Evolutionary conservation across 768 basidiomycete genomes (phyloP).

Genomic region (Auricularia sp.): DNA sequence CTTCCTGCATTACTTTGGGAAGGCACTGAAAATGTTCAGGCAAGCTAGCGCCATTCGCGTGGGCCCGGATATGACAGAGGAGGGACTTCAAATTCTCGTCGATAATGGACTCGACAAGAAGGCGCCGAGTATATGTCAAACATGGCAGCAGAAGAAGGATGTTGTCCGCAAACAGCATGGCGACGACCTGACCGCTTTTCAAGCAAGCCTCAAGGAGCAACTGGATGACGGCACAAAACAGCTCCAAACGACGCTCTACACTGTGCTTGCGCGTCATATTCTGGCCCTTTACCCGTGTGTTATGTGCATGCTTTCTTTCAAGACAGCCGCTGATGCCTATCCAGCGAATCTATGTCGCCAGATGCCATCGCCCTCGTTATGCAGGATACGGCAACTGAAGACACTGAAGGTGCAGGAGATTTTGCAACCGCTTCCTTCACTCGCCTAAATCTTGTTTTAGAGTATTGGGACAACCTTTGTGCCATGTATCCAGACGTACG

Average conservation of each 20-base stretch:
- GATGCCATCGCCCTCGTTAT: background rate
- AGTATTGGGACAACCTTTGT: background rate
- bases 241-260: background rate
- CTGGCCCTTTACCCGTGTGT: background rate
- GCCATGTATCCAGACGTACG: background rate
- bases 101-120: conserved; percentile 18
- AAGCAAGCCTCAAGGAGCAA: background rate
- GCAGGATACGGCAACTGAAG: background rate
- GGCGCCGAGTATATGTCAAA: conserved; percentile 15
- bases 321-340: too few species aligned
- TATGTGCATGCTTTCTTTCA: too few species aligned
- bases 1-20: background rate
- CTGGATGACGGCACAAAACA: background rate
- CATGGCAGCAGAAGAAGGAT: background rate
- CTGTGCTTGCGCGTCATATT: background rate
- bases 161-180: conserved; percentile 7
- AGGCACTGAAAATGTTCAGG: background rate
- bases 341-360: background rate
- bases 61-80: conserved; percentile 15
- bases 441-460: background rate
- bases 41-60: conserved; percentile 14
- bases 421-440: background rate
- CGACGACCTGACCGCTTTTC: background rate
- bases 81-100: conserved; percentile 19
- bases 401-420: background rate